A percentile compares a stretch with the other conserved stretches of the same genome.
These are phyloP conservation scores for Sisymbrium irio DNA, from an alignment of 345 rosid species.

Conservation along the genomic window DNA sequence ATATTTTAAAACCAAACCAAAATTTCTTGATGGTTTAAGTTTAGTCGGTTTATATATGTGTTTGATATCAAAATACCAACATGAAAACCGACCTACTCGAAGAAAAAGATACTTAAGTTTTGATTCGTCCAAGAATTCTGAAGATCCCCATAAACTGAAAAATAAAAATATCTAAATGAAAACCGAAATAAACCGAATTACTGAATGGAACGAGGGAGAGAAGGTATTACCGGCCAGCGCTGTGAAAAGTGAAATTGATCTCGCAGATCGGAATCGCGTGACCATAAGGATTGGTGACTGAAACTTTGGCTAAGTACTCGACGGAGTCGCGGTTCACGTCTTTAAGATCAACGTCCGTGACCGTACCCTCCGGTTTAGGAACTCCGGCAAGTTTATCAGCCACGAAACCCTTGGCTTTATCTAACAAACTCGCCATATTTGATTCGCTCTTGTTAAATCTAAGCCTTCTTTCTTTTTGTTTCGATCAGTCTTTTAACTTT, in stretches of 20 bases:
- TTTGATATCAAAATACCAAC: background rate
- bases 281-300: conserved; percentile 63
- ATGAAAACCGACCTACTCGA: background rate
- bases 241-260: conserved; percentile 57
- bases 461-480: too few relatives aligned
- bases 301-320: conserved; percentile 58
- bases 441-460: background rate
- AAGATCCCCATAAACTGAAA: background rate
- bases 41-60: background rate
- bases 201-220: background rate
- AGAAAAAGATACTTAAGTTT: background rate
- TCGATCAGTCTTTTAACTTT: background rate
- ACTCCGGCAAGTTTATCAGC: conserved; percentile 52
- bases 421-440: conserved; percentile 37
- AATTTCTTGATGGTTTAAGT: background rate
- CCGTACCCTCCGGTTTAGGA: conserved; percentile 63
- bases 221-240: conserved; percentile 49
- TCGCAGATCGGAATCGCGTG: conserved; percentile 67
- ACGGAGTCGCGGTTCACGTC: conserved; percentile 54
- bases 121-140: background rate
- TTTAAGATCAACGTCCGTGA: conserved; percentile 58
- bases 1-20: background rate
- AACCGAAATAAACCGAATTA: background rate
- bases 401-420: conserved; percentile 63
- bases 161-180: background rate